phyloP scores from a whole-genome alignment of 371 early-diverging fungal genomes.

The Mortierella sp. region DNA sequence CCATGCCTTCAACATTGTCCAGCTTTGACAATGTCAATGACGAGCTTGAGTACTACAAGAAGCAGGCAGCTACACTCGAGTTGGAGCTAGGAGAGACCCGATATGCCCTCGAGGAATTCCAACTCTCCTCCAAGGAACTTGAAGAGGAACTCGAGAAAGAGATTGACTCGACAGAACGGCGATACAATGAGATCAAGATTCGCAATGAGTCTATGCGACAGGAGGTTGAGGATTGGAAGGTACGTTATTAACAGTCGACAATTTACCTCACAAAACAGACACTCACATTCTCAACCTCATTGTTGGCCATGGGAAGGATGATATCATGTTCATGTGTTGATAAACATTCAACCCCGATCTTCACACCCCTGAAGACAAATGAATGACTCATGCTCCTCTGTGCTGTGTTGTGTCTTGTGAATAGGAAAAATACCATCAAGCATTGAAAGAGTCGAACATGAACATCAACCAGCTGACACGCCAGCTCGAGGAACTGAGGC shows the following conservation, averaged over 20 bases:
- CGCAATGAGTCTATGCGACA: constrained; percentile 64
- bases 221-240: constrained; percentile 84
- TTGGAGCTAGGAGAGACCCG: constrained; percentile 66
- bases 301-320: not conserved
- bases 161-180: constrained; percentile 68
- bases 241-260: constrained; percentile 18
- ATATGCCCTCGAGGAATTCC: constrained; percentile 70
- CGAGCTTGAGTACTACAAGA: constrained; percentile 69
- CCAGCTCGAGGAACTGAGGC: constrained; percentile 78
- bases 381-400: not conserved
- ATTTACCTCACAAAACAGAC: not conserved
- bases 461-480: constrained; percentile 75
- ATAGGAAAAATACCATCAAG: constrained; percentile 61
- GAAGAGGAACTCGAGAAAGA: constrained; percentile 76
- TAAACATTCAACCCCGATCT: no score
- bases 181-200: constrained; percentile 68
- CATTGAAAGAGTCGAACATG: constrained; percentile 68
- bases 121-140: constrained; percentile 69
- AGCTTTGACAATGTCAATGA: constrained; percentile 64
- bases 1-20: not conserved
- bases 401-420: no score
- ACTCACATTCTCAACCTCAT: not conserved
- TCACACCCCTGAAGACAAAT: no score
- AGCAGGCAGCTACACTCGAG: constrained; percentile 61
- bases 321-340: not conserved